Conservation (phyloP, 1,284 basidiomycete species). For the Cryptococcus sp. region DNA sequence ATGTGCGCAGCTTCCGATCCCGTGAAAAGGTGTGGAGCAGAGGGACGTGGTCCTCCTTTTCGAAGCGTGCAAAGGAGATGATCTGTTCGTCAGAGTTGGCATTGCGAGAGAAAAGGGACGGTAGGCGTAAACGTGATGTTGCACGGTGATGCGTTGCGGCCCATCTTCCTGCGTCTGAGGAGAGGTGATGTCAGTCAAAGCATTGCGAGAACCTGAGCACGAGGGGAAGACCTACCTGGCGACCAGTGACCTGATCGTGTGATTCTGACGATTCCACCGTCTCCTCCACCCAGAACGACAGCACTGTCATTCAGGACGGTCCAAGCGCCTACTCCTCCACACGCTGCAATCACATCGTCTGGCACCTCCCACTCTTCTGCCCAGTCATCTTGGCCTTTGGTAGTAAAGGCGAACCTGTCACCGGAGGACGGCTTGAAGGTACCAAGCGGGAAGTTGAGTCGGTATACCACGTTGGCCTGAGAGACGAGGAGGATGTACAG, state of each 20-base stretch:
- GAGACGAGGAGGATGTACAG: slow-evolving; percentile 74
- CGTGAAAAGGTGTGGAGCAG: slow-evolving; percentile 83
- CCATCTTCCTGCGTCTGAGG: slow-evolving; percentile 29
- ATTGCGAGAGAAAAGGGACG: slow-evolving; percentile 41
- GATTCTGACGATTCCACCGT: slow-evolving; percentile 71
- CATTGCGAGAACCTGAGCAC: background rate
- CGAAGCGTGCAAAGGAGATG: slow-evolving; percentile 38
- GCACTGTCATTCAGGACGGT: slow-evolving; percentile 70
- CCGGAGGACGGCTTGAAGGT: slow-evolving; percentile 21
- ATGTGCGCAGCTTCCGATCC: slow-evolving; percentile 78
- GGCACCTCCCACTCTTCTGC: slow-evolving; percentile 43
- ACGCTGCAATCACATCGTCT: slow-evolving; percentile 29
- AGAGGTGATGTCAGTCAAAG: background rate
- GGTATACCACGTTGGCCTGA: slow-evolving; percentile 70
- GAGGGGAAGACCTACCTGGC: slow-evolving; percentile 25
- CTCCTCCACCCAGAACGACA: slow-evolving; percentile 65
- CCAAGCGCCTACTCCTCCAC: slow-evolving; percentile 55
- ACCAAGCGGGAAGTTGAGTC: slow-evolving; percentile 64
- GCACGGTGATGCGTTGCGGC: slow-evolving; percentile 39
- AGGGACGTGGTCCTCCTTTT: slow-evolving; percentile 58
- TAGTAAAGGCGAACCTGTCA: slow-evolving; percentile 34
- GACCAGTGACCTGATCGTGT: slow-evolving; percentile 52
- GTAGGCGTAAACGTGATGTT: slow-evolving; percentile 37
- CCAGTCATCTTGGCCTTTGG: slow-evolving; percentile 41
- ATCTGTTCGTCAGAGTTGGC: slow-evolving; percentile 35